Evolutionary conservation across 345 rosid species (phyloP).

Genomic region (Aquilaria yunnanensis): DNA sequence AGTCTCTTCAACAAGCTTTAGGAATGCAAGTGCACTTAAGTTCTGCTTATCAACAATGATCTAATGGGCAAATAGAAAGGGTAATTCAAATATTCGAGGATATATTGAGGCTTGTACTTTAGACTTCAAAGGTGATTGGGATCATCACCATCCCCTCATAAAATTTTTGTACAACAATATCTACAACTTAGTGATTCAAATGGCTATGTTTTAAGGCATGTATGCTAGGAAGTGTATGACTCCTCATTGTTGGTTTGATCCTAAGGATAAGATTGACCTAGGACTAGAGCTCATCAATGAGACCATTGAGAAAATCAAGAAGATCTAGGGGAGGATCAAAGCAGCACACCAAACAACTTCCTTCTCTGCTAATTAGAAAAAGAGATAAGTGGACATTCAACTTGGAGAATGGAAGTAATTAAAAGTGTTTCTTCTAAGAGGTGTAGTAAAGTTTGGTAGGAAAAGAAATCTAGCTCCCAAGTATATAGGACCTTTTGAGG

Average conservation of each 20-base stretch:
- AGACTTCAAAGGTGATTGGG: slow-evolving; percentile 2
- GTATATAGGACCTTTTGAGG: no score
- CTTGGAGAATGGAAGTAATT: not conserved
- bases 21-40: not conserved
- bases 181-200: not conserved
- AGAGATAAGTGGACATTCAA: not conserved
- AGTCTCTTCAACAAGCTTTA: not conserved
- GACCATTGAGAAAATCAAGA: no score
- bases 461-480: no score
- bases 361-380: not conserved
- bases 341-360: not conserved
- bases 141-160: not conserved
- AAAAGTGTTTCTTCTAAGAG: not conserved
- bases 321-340: not conserved
- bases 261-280: not conserved
- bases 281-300: not conserved
- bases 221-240: slow-evolving; percentile 6
- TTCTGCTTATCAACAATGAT: slow-evolving; percentile 3
- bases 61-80: not conserved
- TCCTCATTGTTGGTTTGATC: not conserved
- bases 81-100: not conserved
- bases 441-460: no score
- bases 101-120: not conserved
- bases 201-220: slow-evolving; percentile 8
- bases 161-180: slow-evolving; percentile 10